Conservation (phyloP, 139 green algal genomes). For the Chlorella sp. region DNA sequence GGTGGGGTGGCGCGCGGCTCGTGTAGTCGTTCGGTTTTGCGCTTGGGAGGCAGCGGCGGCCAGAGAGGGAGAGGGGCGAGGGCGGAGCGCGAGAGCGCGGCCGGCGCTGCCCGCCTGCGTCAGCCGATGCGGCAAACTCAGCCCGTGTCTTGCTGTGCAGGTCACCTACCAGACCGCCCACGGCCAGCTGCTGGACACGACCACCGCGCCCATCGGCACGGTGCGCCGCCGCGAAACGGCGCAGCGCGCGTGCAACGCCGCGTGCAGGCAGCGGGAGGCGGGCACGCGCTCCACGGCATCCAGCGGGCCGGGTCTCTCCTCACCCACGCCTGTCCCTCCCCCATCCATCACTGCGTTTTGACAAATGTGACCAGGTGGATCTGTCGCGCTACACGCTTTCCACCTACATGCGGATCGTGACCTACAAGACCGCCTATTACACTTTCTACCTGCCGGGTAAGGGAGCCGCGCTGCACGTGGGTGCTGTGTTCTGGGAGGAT, state of each 20-base stretch:
- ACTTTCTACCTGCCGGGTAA: conserved; percentile 98
- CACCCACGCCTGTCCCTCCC: background rate
- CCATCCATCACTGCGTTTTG: background rate
- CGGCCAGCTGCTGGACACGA: conserved; percentile 97
- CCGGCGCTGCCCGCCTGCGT: too few relatives aligned
- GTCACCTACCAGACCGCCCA: conserved; percentile 93
- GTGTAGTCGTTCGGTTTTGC: too few relatives aligned
- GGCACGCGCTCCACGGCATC: background rate
- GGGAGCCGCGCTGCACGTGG: too few relatives aligned
- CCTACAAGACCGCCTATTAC: conserved; percentile 97
- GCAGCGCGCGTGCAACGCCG: too few relatives aligned
- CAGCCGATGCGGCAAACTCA: too few relatives aligned
- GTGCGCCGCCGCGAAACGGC: conserved; percentile 49
- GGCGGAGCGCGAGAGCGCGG: too few relatives aligned
- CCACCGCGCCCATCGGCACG: conserved; percentile 86
- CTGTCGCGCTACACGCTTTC: conserved; percentile 87
- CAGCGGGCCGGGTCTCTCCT: background rate
- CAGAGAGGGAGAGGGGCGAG: too few relatives aligned
- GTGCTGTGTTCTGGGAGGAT: too few relatives aligned
- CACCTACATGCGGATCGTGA: conserved; percentile 95
- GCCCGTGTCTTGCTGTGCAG: too few relatives aligned
- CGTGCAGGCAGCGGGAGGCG: background rate
- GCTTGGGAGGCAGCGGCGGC: too few relatives aligned
- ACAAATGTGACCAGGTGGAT: conserved; percentile 31
- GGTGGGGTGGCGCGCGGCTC: too few relatives aligned